phyloP scores from a whole-genome alignment of 371 early-diverging fungal genomes.

The Capniomyces stellatus region DNA sequence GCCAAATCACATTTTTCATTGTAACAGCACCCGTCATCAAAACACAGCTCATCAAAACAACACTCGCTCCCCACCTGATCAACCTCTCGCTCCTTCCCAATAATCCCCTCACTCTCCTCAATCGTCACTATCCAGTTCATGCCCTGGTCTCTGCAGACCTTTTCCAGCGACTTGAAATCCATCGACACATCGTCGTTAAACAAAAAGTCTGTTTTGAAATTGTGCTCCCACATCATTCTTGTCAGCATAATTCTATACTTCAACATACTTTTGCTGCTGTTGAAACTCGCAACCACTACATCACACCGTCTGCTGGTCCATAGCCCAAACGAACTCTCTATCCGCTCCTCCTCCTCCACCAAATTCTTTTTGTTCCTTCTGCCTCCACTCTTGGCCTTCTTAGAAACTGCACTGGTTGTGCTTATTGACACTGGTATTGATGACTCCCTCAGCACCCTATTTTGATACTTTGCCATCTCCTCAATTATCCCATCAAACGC shows the following conservation, averaged over 20 bases:
- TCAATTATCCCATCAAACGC: slow-evolving; percentile 55
- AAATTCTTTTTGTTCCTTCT: too few relatives aligned
- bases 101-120: slow-evolving; percentile 26
- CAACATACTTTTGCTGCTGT: slow-evolving; percentile 33
- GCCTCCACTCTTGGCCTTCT: too few relatives aligned
- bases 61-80: too few relatives aligned
- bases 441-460: slow-evolving; percentile 21
- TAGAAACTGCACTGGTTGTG: too few relatives aligned
- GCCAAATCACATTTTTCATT: too few relatives aligned
- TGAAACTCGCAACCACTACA: slow-evolving; percentile 64
- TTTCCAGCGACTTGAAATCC: slow-evolving; percentile 41
- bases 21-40: too few relatives aligned
- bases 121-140: slow-evolving; percentile 67
- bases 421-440: too few relatives aligned
- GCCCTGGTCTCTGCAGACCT: slow-evolving; percentile 42
- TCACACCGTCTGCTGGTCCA: slow-evolving; percentile 42
- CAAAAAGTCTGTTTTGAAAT: slow-evolving; percentile 53
- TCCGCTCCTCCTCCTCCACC: too few relatives aligned
- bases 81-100: too few relatives aligned
- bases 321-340: slow-evolving; percentile 38
- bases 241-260: slow-evolving; percentile 52
- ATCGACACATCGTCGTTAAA: slow-evolving; percentile 45
- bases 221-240: slow-evolving; percentile 50
- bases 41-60: too few relatives aligned
- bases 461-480: slow-evolving; percentile 49